phyloP scores from a whole-genome alignment of 139 green algal species.

The Coelastrella sp. region DNA sequence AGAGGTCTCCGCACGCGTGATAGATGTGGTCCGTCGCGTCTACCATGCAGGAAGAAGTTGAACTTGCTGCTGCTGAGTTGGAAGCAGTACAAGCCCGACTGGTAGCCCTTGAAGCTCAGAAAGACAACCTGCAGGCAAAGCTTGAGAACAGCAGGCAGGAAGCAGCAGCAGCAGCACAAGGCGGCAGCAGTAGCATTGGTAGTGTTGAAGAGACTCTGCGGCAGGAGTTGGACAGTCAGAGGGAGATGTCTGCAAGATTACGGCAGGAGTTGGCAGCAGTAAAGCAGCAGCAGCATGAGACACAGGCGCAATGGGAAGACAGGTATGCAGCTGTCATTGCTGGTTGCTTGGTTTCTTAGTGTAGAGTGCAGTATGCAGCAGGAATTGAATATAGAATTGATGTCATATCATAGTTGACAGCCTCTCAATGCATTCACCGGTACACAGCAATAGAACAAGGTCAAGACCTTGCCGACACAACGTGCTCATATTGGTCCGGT shows the following conservation, averaged over 20 bases:
- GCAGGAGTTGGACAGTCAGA: conserved; percentile 70
- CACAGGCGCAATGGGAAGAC: conserved; percentile 42
- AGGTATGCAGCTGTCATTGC: too few relatives aligned
- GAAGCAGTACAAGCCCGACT: conserved; percentile 71
- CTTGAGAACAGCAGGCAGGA: conserved; percentile 41
- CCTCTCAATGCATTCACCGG: too few relatives aligned
- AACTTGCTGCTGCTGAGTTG: conserved; percentile 74
- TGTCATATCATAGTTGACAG: too few relatives aligned
- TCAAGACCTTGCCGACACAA: too few relatives aligned
- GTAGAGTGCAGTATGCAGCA: too few relatives aligned
- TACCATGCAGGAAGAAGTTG: conserved; percentile 78
- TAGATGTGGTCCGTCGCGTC: background rate
- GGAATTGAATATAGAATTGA: too few relatives aligned
- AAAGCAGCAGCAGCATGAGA: conserved; percentile 64
- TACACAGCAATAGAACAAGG: too few relatives aligned
- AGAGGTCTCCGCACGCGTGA: too few relatives aligned
- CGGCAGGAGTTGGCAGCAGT: conserved; percentile 69
- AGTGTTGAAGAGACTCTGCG: conserved; percentile 73
- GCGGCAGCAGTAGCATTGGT: background rate
- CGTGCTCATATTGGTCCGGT: too few relatives aligned
- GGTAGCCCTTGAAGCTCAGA: conserved; percentile 80
- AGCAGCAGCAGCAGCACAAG: conserved; percentile 3
- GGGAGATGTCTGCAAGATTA: conserved; percentile 65
- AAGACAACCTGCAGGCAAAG: conserved; percentile 64
- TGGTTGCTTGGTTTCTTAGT: too few relatives aligned